Percentiles rank a stretch among this genome's conserved stretches.
Evolutionary conservation across 192 early-diverging fungal species (phyloP).

Genomic region (Endogone sp.): DNA sequence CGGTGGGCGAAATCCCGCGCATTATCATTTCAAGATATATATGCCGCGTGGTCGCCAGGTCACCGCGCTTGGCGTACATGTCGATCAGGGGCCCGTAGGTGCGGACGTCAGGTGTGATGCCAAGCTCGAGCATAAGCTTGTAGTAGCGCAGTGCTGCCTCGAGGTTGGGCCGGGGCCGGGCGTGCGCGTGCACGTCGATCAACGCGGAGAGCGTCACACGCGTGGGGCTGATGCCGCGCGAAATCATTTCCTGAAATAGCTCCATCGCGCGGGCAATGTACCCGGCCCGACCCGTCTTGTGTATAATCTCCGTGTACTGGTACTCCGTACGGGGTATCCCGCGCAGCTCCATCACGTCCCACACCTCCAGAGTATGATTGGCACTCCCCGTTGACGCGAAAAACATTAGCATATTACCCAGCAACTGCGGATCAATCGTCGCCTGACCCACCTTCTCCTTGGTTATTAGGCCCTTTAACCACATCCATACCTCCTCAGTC

Average conservation of each 20-base stretch:
- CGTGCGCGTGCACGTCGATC: conserved; percentile 36
- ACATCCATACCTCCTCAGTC: conserved; percentile 24
- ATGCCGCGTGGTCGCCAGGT: conserved; percentile 19
- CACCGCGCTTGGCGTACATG: conserved; percentile 40
- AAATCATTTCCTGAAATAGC: conserved; percentile 27
- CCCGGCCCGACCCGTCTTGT: conserved; percentile 22
- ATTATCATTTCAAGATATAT: conserved; percentile 45
- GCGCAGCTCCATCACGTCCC: conserved; percentile 23
- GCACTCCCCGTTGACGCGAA: conserved; percentile 24
- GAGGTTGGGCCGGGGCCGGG: conserved; percentile 31
- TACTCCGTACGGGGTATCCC: conserved; percentile 12
- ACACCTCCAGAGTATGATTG: conserved; percentile 25
- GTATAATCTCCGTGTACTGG: conserved; percentile 26
- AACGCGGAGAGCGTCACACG: conserved; percentile 40
- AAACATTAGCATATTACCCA: conserved; percentile 24
- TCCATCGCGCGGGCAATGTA: conserved; percentile 22
- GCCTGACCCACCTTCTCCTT: conserved; percentile 7
- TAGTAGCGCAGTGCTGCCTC: conserved; percentile 37
- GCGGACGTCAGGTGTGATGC: conserved; percentile 32
- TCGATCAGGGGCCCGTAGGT: conserved; percentile 48
- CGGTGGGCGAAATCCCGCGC: conserved; percentile 29
- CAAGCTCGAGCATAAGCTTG: conserved; percentile 26
- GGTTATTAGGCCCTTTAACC: conserved; percentile 25
- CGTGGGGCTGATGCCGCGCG: conserved; percentile 29
- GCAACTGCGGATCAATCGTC: conserved; percentile 14